Percentiles rank a stretch among this genome's conserved stretches.
phyloP scores from a whole-genome alignment of 2,329 filamentous ascomycete genomes.

The Aspergillus oerlinghausenensis region DNA sequence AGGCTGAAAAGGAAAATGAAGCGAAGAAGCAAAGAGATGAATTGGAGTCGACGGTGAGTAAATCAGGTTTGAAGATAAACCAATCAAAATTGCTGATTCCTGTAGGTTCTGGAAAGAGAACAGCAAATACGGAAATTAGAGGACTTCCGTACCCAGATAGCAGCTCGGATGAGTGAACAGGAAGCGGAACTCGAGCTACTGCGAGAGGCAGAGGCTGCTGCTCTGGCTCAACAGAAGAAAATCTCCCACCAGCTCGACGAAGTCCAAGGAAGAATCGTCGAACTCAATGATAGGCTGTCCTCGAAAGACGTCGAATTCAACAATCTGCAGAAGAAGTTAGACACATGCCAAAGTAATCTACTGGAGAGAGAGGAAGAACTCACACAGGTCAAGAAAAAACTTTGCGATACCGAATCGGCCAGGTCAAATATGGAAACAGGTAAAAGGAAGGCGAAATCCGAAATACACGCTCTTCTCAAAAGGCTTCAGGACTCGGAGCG shows the following conservation, averaged over 20 bases:
- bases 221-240: conserved; percentile 12
- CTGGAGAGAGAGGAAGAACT: conserved; percentile 29
- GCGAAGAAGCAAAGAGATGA: conserved; percentile 9
- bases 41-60: conserved; percentile 17
- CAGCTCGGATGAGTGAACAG: conserved; percentile 9
- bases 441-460: conserved; percentile 18
- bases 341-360: conserved; percentile 11
- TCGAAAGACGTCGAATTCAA: conserved; percentile 1
- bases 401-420: conserved; percentile 11
- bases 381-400: conserved; percentile 3
- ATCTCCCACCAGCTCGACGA: conserved; percentile 18
- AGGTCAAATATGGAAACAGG: conserved; percentile 15
- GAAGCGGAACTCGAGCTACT: conserved; percentile 18
- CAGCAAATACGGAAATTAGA: conserved; percentile 17
- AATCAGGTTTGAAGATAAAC: neutral
- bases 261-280: conserved; percentile 14
- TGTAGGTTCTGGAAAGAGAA: conserved; percentile 18
- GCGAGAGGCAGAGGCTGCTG: conserved; percentile 16
- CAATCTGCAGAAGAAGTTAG: conserved; percentile 13
- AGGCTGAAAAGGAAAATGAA: conserved; percentile 17
- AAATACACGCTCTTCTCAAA: conserved; percentile 21
- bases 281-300: conserved; percentile 17
- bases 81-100: conserved; percentile 9
- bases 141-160: conserved; percentile 8
- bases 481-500: conserved; percentile 23